A percentile compares a stretch with the other conserved stretches of the same genome.
These are phyloP conservation scores for Phellinidium pouzarii DNA, from an alignment of 1,284 basidiomycete species.

Conservation along the genomic window DNA sequence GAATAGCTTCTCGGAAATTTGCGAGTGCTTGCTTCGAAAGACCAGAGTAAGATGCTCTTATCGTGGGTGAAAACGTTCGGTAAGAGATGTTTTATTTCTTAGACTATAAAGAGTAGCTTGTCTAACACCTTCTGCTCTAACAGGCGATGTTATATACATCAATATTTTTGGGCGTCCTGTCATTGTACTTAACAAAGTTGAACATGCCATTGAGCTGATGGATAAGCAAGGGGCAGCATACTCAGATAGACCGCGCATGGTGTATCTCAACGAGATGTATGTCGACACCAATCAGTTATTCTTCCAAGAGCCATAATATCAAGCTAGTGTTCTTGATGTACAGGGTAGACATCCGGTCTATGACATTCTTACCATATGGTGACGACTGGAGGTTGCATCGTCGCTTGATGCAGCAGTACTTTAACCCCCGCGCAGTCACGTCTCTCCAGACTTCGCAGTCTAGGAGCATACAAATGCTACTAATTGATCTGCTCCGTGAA, in stretches of 20 bases:
- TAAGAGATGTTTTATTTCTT: conserved; percentile 13
- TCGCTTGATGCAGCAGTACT: conserved; percentile 26
- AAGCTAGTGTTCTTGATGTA: background rate
- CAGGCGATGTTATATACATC: conserved; percentile 34
- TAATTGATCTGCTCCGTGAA: conserved; percentile 22
- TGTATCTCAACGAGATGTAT: conserved; percentile 26
- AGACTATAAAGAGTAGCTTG: background rate
- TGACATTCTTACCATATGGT: conserved; percentile 26
- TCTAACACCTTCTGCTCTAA: background rate
- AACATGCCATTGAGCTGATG: conserved; percentile 12
- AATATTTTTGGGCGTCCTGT: conserved; percentile 30
- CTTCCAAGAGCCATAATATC: too few relatives aligned
- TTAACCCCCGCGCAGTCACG: conserved; percentile 21
- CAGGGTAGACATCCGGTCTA: conserved; percentile 14
- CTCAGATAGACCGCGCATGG: conserved; percentile 19
- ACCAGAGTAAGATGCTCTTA: conserved; percentile 28
- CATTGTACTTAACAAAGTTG: conserved; percentile 15
- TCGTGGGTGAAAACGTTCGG: conserved; percentile 29
- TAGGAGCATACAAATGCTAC: conserved; percentile 23
- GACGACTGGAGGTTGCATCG: conserved; percentile 28
- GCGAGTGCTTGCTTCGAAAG: conserved; percentile 24
- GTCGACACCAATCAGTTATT: too few relatives aligned
- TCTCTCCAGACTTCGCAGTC: conserved; percentile 24
- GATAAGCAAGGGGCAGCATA: conserved; percentile 15
- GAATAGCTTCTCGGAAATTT: conserved; percentile 30